Evolutionary conservation across 164 flowering plant species (phyloP), one percentile per base, ranked within the genome.

Genomic region (Litsea cubeba): DNA sequence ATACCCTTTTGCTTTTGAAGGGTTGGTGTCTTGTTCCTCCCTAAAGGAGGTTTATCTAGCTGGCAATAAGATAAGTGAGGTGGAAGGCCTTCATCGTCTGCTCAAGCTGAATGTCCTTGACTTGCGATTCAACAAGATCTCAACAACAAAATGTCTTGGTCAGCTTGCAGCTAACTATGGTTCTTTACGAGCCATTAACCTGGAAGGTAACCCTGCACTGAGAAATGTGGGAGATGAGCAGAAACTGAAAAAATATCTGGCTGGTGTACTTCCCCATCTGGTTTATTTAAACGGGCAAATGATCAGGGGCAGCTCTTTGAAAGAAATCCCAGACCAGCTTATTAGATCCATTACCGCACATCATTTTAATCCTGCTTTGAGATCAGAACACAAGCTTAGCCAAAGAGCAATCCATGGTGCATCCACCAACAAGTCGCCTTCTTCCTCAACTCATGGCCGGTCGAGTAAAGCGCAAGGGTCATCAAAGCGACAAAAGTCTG

Each of bases 191-290:
- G 93, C 94, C 50, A 88, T 93, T 69, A 89, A 90, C 85, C 76
- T 93, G 82, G 98, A 93, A 84, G 98, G 97, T 50, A 40, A 40
- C 46, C 46, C 97, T 3, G 90, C 94, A 8, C 98, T 91, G 86
- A 89, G 86, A 70, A 91, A 93, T 74, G 94, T 93, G 2, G 97
- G 98, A 65, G 93, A 93, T 70, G 97, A 91, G 35, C 95, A 90
- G 67, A 40, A 40, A 17, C 77, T 93, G 65, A 90, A 86, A 85
- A 93, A 93, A 66, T 80, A 87, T 72, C 83, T 93, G 35, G 87
- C 76, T 63, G 84, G 95, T 70, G 87, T 90, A 78, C 89, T 93
- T 67, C 95, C 97, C 22, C 81, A 87, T 75, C 79, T 93, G 73
- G 83, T 81, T 46, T 91, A 93, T 85, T 88, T 72, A 81, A 93